phyloP scores from a whole-genome alignment of 768 basidiomycete species.

The Rhizopogon vesiculosus region DNA sequence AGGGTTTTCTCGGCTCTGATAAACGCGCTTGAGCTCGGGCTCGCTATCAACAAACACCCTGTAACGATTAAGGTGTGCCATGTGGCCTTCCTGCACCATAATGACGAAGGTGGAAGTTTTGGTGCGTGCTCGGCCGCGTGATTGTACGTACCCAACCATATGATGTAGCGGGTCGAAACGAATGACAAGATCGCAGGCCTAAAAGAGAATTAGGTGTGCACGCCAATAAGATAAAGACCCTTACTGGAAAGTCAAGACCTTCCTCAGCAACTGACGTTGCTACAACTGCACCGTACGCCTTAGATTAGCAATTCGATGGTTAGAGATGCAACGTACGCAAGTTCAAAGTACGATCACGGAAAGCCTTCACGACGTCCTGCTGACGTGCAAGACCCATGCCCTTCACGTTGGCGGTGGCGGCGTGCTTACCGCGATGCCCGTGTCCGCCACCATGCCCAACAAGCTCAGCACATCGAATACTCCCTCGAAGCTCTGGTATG shows the following conservation, averaged over 20 bases:
- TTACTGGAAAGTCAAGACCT: slow-evolving; percentile 83
- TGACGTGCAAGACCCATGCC: slow-evolving; percentile 52
- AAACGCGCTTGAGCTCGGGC: slow-evolving; percentile 56
- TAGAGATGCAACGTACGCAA: slow-evolving; percentile 44
- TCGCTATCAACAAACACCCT: slow-evolving; percentile 54
- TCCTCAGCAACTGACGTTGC: slow-evolving; percentile 90
- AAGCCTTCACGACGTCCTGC: slow-evolving; percentile 57
- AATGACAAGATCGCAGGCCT: slow-evolving; percentile 84
- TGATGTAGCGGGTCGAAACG: slow-evolving; percentile 81
- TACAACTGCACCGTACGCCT: slow-evolving; percentile 42
- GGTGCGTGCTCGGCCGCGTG: slow-evolving; percentile 80
- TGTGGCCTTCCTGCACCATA: slow-evolving; percentile 66
- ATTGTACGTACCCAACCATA: slow-evolving; percentile 86
- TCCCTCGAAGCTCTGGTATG: slow-evolving; percentile 51
- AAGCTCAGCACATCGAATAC: slow-evolving; percentile 58
- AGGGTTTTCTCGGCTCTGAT: slow-evolving; percentile 46
- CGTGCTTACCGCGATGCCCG: slow-evolving; percentile 19
- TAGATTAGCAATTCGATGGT: neutral
- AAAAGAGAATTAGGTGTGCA: slow-evolving; percentile 1
- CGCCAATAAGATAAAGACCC: slow-evolving; percentile 10
- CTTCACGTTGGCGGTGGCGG: slow-evolving; percentile 30
- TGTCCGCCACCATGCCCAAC: slow-evolving; percentile 62
- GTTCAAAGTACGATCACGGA: slow-evolving; percentile 63
- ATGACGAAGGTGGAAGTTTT: slow-evolving; percentile 74
- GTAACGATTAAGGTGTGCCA: slow-evolving; percentile 54